phyloP scores from a whole-genome alignment of 768 basidiomycete species.

The Serendipita sp. region DNA sequence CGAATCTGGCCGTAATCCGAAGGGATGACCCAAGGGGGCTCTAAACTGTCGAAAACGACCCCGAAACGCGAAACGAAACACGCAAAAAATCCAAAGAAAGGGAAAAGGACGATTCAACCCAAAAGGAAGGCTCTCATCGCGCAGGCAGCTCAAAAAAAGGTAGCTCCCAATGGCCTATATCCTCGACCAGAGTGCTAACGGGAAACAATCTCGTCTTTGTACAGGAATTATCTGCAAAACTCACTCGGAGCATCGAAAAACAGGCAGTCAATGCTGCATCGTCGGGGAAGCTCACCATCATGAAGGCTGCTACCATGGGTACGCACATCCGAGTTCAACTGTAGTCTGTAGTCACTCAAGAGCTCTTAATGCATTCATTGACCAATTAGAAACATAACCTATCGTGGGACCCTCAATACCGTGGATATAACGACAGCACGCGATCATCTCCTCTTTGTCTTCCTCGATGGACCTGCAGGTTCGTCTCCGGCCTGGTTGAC shows the following conservation, averaged over 20 bases:
- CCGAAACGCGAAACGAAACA: not conserved
- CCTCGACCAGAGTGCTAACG: not conserved
- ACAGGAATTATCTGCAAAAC: conserved; percentile 75
- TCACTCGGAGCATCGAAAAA: conserved; percentile 78
- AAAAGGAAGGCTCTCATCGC: conserved; percentile 63
- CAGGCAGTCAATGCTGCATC: conserved; percentile 86
- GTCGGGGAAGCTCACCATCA: conserved; percentile 77
- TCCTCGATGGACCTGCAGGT: conserved; percentile 6
- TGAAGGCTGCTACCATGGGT: conserved; percentile 42
- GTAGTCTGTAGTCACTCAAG: not conserved
- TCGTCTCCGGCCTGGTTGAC: conserved; percentile 16
- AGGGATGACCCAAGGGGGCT: not conserved
- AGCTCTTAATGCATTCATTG: not conserved
- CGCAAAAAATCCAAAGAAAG: conserved; percentile 48
- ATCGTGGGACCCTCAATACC: not conserved
- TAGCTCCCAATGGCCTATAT: conserved; percentile 16
- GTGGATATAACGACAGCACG: not conserved
- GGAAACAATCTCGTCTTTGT: conserved; percentile 7
- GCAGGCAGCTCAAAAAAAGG: conserved; percentile 64
- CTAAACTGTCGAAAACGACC: not conserved
- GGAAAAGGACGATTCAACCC: conserved; percentile 58
- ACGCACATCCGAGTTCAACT: not conserved
- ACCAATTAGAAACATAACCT: not conserved
- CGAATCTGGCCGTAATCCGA: too few relatives aligned
- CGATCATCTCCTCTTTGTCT: conserved; percentile 1